Evolutionary conservation across 179 eudicot genomes (phyloP).

Genomic region (Vitellaria paradoxa): DNA sequence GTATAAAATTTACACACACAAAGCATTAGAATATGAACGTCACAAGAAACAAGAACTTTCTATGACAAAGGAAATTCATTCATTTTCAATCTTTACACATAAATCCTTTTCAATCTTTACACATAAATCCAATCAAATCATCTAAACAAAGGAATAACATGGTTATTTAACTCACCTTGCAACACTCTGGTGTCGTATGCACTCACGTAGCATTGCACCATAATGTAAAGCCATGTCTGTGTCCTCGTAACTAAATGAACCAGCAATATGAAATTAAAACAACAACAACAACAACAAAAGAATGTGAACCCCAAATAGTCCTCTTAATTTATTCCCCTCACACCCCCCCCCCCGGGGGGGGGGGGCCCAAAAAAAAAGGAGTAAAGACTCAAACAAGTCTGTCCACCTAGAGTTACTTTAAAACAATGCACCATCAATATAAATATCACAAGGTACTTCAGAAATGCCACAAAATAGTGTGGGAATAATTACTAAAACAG

Average conservation of each 20-base stretch:
- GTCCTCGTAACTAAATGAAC: slow-evolving; percentile 62
- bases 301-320: background rate
- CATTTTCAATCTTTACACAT: background rate
- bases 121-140: background rate
- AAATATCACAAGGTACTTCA: background rate
- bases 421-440: background rate
- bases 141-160: background rate
- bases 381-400: background rate
- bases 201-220: slow-evolving; percentile 97
- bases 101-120: background rate
- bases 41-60: background rate
- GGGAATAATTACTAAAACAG: background rate
- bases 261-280: slow-evolving; percentile 9
- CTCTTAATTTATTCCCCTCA: background rate
- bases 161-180: slow-evolving; percentile 58
- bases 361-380: background rate
- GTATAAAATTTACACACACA: background rate
- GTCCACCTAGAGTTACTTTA: background rate
- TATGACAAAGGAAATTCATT: background rate
- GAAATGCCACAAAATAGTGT: background rate
- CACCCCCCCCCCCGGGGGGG: background rate
- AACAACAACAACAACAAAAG: background rate
- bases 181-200: slow-evolving; percentile 97
- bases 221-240: slow-evolving; percentile 86
- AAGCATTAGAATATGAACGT: background rate